Conservation (phyloP, 495 filamentous ascomycete species). For the Aspergillus egyptiacus region DNA sequence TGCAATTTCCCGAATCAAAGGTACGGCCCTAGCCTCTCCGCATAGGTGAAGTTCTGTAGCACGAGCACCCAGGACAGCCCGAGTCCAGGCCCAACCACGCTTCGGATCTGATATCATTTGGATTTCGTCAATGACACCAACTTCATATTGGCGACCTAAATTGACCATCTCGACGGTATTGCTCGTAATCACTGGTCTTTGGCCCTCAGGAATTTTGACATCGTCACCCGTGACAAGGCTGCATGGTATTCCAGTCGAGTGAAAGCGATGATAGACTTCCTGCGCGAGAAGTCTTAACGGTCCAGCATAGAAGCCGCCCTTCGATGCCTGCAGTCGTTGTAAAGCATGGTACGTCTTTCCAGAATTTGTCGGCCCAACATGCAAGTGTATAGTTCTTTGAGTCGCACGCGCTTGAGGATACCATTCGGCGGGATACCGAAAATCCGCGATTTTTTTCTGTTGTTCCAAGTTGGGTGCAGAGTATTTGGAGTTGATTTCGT, state of each 20-base stretch:
- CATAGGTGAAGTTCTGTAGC: conserved; percentile 90
- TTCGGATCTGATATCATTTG: conserved; percentile 84
- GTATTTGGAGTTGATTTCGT: conserved; percentile 37
- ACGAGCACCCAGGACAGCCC: conserved; percentile 78
- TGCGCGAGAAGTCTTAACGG: conserved; percentile 87
- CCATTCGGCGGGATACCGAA: conserved; percentile 86
- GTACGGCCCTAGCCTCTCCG: conserved; percentile 78
- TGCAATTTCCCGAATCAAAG: conserved; percentile 74
- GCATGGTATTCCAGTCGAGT: conserved; percentile 64
- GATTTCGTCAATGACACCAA: conserved; percentile 96
- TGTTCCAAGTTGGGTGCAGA: conserved; percentile 45
- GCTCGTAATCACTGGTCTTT: conserved; percentile 54
- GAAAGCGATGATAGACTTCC: conserved; percentile 81
- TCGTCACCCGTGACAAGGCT: conserved; percentile 92
- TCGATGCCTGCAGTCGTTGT: conserved; percentile 70
- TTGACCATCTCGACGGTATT: conserved; percentile 98
- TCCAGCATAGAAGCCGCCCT: conserved; percentile 82
- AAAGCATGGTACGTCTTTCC: conserved; percentile 97
- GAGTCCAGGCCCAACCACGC: conserved; percentile 96
- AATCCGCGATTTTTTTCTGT: conserved; percentile 65
- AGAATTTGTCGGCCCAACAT: conserved; percentile 97
- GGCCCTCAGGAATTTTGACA: conserved; percentile 49
- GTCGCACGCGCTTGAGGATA: conserved; percentile 73
- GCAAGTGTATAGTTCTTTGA: conserved; percentile 80
- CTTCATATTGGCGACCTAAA: conserved; percentile 63